A percentile compares a stretch with the other conserved stretches of the same genome.
These are phyloP conservation scores for Adansonia madagascariensis DNA, from an alignment of 441 rosid genomes.

Conservation along the genomic window DNA sequence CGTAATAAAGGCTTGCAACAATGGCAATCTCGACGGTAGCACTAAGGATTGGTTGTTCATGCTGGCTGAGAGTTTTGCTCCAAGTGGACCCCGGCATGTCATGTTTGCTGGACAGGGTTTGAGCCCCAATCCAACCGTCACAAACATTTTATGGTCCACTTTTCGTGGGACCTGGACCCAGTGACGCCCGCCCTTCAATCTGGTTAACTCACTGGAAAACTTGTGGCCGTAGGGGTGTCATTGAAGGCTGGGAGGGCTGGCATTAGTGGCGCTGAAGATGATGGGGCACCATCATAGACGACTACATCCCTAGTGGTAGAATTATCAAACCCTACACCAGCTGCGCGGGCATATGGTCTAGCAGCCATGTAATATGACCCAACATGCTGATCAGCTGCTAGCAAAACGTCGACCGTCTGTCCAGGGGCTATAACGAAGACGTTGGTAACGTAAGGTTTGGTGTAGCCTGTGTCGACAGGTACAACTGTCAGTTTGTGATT, in stretches of 20 bases:
- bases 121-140: neutral
- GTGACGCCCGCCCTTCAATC: neutral
- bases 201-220: neutral
- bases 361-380: constrained; percentile 89
- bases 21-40: neutral
- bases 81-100: neutral
- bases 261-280: constrained; percentile 50
- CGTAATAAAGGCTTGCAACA: neutral
- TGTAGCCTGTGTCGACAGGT: constrained; percentile 71
- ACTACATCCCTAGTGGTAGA: constrained; percentile 71
- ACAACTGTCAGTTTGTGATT: constrained; percentile 79
- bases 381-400: constrained; percentile 56
- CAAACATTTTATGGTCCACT: neutral
- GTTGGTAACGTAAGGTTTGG: constrained; percentile 62
- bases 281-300: constrained; percentile 40
- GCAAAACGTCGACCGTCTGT: constrained; percentile 74
- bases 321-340: constrained; percentile 37
- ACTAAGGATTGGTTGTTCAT: constrained; percentile 10
- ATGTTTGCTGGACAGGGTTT: neutral
- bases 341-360: constrained; percentile 53
- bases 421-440: constrained; percentile 71
- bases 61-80: neutral
- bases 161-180: neutral
- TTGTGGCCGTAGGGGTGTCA: constrained; percentile 41
- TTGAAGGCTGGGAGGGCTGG: constrained; percentile 60